Percentiles rank a stretch among this genome's conserved stretches.
Evolutionary conservation across 2,329 filamentous ascomycete species (phyloP).

Genomic region (Paraphoma chrysanthemicola): DNA sequence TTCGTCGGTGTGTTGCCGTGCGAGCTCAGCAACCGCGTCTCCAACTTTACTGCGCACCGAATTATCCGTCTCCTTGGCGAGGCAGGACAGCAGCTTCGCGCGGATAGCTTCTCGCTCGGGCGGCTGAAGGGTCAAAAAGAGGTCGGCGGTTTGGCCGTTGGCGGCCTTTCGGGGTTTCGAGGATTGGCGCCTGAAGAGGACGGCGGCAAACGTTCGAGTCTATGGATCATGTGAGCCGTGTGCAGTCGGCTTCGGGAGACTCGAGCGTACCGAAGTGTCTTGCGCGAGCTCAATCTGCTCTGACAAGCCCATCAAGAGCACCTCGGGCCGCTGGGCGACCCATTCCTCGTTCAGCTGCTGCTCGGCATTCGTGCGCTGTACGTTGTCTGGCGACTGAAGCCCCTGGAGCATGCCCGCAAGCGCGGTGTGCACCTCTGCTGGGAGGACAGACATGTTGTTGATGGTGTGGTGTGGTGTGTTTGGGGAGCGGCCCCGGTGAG

Average conservation of each 20-base stretch:
- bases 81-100: constrained; percentile 79
- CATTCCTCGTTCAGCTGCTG: constrained; percentile 91
- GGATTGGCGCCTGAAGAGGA: constrained; percentile 92
- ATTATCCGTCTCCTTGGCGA: constrained; percentile 75
- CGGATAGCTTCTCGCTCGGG: constrained; percentile 81
- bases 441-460: constrained; percentile 79
- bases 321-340: constrained; percentile 80
- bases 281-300: constrained; percentile 87
- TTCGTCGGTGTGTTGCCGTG: constrained; percentile 91
- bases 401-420: constrained; percentile 86
- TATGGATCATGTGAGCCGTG: constrained; percentile 47
- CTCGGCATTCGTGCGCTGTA: constrained; percentile 82
- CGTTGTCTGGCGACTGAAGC: constrained; percentile 89
- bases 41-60: constrained; percentile 92
- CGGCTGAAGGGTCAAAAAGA: constrained; percentile 80
- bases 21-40: constrained; percentile 95
- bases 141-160: constrained; percentile 74
- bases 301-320: constrained; percentile 90
- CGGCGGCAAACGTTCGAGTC: constrained; percentile 89
- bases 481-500: constrained; percentile 27
- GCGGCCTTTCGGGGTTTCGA: constrained; percentile 82
- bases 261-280: constrained; percentile 70
- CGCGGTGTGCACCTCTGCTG: constrained; percentile 82
- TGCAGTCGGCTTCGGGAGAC: background rate
- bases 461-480: constrained; percentile 6